These are phyloP conservation scores for Candida ovalis DNA, from an alignment of 805 yeast species.

Conservation along the genomic window DNA sequence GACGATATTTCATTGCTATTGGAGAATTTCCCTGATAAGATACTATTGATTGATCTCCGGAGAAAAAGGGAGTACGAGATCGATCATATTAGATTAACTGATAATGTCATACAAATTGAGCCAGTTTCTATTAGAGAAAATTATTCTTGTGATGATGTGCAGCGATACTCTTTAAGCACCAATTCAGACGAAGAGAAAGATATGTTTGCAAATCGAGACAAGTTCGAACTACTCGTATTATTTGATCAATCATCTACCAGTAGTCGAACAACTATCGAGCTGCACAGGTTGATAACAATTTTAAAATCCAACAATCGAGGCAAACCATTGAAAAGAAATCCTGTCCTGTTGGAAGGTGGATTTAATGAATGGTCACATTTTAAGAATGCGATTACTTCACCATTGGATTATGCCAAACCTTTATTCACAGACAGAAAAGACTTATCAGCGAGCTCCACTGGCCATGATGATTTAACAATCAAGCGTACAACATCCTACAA, in stretches of 20 bases:
- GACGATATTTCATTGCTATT: constrained; percentile 28
- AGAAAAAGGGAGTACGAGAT: constrained; percentile 53
- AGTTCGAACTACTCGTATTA: constrained; percentile 61
- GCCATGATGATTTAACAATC: constrained; percentile 13
- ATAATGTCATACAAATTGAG: constrained; percentile 67
- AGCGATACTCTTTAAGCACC: constrained; percentile 51
- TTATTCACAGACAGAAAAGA: constrained; percentile 13
- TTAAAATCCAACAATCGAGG: constrained; percentile 36
- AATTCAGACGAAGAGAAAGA: constrained; percentile 54
- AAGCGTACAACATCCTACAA: constrained; percentile 12
- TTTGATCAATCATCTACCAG: constrained; percentile 46
- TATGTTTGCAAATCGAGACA: constrained; percentile 48
- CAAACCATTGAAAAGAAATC: constrained; percentile 36
- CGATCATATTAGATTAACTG: constrained; percentile 55
- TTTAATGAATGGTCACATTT: constrained; percentile 54
- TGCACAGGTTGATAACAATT: constrained; percentile 33
- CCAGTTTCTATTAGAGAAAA: constrained; percentile 54
- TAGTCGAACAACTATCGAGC: constrained; percentile 14
- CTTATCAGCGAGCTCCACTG: constrained; percentile 7
- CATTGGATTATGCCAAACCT: constrained; percentile 19
- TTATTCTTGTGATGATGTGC: constrained; percentile 64
- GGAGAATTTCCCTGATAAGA: constrained; percentile 24
- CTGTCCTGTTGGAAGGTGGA: constrained; percentile 54
- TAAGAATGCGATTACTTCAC: constrained; percentile 16
- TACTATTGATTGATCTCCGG: constrained; percentile 73